Base-by-base conservation (phyloP, 768 basidiomycete genomes). In the Multifurca ochricompacta region DNA sequence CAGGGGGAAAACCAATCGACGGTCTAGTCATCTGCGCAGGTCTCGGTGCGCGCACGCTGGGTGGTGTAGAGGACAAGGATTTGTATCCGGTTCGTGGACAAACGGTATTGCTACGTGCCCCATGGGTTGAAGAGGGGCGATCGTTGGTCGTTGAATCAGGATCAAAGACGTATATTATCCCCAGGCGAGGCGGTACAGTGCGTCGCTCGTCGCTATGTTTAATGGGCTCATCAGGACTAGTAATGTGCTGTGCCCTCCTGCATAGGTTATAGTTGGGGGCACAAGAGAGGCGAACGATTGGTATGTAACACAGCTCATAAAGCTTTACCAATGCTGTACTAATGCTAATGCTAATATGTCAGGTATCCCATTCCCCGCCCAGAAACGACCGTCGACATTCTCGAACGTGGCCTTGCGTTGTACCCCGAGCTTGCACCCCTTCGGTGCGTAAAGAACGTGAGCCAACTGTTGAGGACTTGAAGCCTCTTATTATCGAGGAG, bases 11-110 rank as follows among this genome's bases (percentile, higher is more conserved):
- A 1, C 54, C 63, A 3, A 58, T 68, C 25, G 77, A 80, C 43
- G 87, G 81, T 0, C 64, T 91, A 1, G 66, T 92, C 5, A 78
- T 85, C 9, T 91, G 87, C 60, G 74, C 79, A 0, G 90, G 90
- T 0, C 67, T 93, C 19, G 79, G 79, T 3, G 76, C 79, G 14
- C 69, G 76, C 1, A 67, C 68, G 7, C 69, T 81, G 1, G 78
- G 79, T 9, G 77, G 77, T 6, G 72, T 81, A 19, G 76, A 77
- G 55, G 78, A 79, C 57, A 68, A 69, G 57, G 69, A 71, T 32
- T 65, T 78, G 31, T 74, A 74, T 59, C 77, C 77, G 1, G 65
- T 74, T 34, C 68, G 77, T 41, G 77, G 77, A 14, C 77, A 78
- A 60, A 73, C 73, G 5, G 68, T 74, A 13, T 50, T 74, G 46